A percentile compares a stretch with the other conserved stretches of the same genome.
Evolutionary conservation across 2,329 filamentous ascomycete genomes (phyloP).

Genomic region (Curvularia eragrostidis): DNA sequence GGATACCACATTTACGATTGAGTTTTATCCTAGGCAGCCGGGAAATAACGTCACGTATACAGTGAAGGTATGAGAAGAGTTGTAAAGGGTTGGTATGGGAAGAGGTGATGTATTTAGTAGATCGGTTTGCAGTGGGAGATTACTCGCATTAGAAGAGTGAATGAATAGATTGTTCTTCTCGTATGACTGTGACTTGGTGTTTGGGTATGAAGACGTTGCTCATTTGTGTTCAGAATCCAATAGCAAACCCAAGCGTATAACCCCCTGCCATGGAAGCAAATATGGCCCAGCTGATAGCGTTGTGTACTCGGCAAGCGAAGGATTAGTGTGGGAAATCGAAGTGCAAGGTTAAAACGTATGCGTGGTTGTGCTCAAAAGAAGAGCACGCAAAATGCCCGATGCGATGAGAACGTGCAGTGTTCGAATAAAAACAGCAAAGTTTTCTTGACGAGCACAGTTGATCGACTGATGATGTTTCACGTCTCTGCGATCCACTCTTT

Average conservation of each 20-base stretch:
- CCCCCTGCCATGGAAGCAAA: neutral
- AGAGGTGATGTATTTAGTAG: no score
- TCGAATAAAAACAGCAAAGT: neutral
- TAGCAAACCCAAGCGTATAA: neutral
- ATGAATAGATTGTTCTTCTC: neutral
- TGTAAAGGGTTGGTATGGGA: no score
- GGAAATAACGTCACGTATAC: constrained; percentile 60
- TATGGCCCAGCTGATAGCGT: neutral
- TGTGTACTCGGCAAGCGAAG: neutral
- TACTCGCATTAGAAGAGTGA: no score
- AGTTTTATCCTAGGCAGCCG: constrained; percentile 61
- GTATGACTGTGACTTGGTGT: neutral
- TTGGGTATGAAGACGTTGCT: neutral
- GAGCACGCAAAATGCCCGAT: neutral
- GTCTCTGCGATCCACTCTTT: constrained; percentile 47
- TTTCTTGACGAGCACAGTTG: neutral
- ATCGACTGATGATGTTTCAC: neutral
- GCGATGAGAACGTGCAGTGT: neutral
- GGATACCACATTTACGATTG: constrained; percentile 59
- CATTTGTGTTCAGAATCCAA: neutral
- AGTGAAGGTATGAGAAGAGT: constrained; percentile 46
- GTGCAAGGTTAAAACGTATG: neutral
- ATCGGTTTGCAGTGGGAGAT: no score
- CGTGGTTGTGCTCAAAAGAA: neutral
- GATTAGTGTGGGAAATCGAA: neutral